Conservation (phyloP, 441 rosid genomes). For the Kokia cookei region DNA sequence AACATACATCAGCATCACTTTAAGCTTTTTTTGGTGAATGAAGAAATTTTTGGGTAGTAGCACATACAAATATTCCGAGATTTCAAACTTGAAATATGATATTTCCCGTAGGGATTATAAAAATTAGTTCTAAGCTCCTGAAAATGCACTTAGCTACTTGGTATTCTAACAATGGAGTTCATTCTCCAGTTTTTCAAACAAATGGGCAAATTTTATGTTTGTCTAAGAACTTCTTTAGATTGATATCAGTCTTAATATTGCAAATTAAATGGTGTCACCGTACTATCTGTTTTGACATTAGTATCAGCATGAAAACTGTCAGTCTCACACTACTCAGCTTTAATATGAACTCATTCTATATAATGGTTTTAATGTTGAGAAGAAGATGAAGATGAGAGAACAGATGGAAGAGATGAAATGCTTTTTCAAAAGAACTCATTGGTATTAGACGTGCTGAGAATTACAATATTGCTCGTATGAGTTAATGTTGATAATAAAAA, state of each 20-base stretch:
- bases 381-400: background rate
- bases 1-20: background rate
- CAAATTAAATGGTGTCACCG: background rate
- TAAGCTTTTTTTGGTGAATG: background rate
- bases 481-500: background rate
- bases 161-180: background rate
- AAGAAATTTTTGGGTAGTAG: background rate
- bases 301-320: background rate
- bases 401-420: background rate
- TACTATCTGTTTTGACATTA: background rate
- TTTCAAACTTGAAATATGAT: background rate
- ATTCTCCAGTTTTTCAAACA: background rate
- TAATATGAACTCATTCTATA: background rate
- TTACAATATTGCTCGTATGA: background rate
- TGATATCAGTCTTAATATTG: background rate
- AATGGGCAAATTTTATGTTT: background rate
- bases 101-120: background rate
- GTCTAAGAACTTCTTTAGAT: background rate
- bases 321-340: background rate
- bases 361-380: constrained; percentile 1
- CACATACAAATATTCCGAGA: background rate
- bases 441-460: background rate
- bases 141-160: background rate
- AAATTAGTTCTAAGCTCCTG: background rate
- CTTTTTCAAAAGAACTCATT: background rate